phyloP scores from a whole-genome alignment of 768 basidiomycete species.

The Mycena filopes region DNA sequence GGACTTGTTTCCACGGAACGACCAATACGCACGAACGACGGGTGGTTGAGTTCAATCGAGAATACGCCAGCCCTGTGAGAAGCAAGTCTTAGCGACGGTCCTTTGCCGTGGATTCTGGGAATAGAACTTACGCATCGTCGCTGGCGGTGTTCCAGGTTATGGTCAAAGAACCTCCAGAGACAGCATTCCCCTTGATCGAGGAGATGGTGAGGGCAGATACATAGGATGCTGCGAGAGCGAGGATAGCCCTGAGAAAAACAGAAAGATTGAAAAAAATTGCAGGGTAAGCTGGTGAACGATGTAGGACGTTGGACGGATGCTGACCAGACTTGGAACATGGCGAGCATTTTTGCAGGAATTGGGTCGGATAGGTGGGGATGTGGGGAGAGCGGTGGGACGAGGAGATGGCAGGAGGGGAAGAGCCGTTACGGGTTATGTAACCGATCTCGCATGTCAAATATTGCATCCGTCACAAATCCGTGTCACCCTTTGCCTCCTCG shows the following conservation, averaged over 20 bases:
- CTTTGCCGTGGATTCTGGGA: background rate
- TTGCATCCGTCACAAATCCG: too few relatives aligned
- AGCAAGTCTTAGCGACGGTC: background rate
- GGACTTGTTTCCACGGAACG: background rate
- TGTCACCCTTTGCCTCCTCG: too few relatives aligned
- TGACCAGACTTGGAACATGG: slow-evolving; percentile 28
- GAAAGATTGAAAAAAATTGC: background rate
- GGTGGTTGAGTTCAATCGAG: slow-evolving; percentile 25
- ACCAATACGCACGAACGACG: slow-evolving; percentile 22
- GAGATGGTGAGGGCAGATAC: slow-evolving; percentile 28
- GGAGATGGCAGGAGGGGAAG: slow-evolving; percentile 1
- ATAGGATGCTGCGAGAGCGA: slow-evolving; percentile 29
- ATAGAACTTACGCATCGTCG: slow-evolving; percentile 12
- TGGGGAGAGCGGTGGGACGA: background rate
- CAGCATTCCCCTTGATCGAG: slow-evolving; percentile 20
- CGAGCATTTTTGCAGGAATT: slow-evolving; percentile 22
- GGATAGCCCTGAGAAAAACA: slow-evolving; percentile 20
- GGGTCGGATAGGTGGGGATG: slow-evolving; percentile 1
- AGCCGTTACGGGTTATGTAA: too few relatives aligned
- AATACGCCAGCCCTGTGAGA: slow-evolving; percentile 17
- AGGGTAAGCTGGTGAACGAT: background rate
- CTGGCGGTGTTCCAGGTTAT: slow-evolving; percentile 23
- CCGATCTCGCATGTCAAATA: too few relatives aligned
- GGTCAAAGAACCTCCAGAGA: slow-evolving; percentile 21
- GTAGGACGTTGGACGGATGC: background rate